Evolutionary conservation across 768 basidiomycete species (phyloP).

Genomic region (Mycena latifolia): DNA sequence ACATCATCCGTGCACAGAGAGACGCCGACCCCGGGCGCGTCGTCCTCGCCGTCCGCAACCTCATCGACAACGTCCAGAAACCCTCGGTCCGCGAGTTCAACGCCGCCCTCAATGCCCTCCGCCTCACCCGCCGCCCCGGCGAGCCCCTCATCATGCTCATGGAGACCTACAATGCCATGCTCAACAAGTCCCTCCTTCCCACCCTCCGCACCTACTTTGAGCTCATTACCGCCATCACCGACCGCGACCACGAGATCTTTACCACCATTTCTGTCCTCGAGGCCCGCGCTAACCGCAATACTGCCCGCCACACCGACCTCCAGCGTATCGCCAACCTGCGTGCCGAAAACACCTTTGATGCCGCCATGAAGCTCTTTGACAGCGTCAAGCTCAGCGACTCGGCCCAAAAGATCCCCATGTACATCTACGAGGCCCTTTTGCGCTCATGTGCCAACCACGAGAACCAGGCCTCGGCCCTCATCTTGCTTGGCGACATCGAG

Average conservation of each 20-base stretch:
- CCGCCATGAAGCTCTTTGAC: conserved; percentile 82
- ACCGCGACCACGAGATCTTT: conserved; percentile 76
- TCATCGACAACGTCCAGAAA: conserved; percentile 43
- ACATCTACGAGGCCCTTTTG: conserved; percentile 67
- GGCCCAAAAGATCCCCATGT: conserved; percentile 45
- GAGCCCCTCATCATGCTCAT: conserved; percentile 69
- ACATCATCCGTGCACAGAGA: conserved; percentile 43
- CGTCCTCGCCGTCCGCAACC: conserved; percentile 50
- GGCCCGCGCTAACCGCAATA: conserved; percentile 45
- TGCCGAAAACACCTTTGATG: conserved; percentile 76
- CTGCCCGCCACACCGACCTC: conserved; percentile 34
- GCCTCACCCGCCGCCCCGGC: conserved; percentile 57
- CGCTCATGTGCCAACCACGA: conserved; percentile 70
- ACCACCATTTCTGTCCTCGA: conserved; percentile 57
- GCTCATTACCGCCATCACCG: conserved; percentile 72
- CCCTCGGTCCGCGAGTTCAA: conserved; percentile 72
- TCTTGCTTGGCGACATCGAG: conserved; percentile 75
- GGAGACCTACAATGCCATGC: conserved; percentile 80
- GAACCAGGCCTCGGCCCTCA: conserved; percentile 71
- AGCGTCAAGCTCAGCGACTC: conserved; percentile 58
- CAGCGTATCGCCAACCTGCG: conserved; percentile 58
- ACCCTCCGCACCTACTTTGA: conserved; percentile 70
- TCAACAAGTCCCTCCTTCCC: conserved; percentile 71
- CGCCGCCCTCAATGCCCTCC: conserved; percentile 66
- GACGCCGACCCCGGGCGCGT: conserved; percentile 42